A percentile compares a stretch with the other conserved stretches of the same genome.
Conservation (phyloP, 176 grass and related monocot species). For the Triticum aestivum region DNA sequence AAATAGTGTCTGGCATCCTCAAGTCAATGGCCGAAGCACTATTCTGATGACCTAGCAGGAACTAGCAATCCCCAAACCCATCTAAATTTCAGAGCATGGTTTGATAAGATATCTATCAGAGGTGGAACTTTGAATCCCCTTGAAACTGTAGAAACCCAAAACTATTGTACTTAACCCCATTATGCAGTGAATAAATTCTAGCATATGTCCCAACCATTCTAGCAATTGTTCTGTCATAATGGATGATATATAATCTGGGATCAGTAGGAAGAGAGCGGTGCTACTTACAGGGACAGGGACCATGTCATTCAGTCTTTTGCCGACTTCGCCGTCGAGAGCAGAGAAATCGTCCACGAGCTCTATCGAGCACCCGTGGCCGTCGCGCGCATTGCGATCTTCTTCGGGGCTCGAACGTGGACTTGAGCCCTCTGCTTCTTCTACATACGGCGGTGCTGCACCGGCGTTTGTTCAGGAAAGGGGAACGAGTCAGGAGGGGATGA, state of each 20-base stretch:
- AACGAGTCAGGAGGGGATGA: too few relatives aligned
- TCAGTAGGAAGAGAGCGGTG: not conserved
- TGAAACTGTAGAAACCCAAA: not conserved
- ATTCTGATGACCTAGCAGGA: not conserved
- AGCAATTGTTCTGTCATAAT: too few relatives aligned
- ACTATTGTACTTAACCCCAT: too few relatives aligned
- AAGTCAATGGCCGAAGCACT: not conserved
- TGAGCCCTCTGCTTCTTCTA: conserved; percentile 23
- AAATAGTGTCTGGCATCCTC: not conserved
- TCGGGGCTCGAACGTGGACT: conserved; percentile 39
- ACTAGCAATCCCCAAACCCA: not conserved
- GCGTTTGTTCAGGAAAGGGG: not conserved
- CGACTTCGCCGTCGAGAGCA: conserved; percentile 66
- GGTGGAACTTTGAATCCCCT: too few relatives aligned
- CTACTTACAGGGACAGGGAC: conserved; percentile 71
- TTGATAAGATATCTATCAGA: too few relatives aligned
- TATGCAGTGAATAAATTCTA: not conserved
- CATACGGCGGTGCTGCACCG: not conserved
- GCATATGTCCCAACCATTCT: too few relatives aligned
- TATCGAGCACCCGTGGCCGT: not conserved
- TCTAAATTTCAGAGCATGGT: not conserved
- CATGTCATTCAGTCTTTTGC: conserved; percentile 77
- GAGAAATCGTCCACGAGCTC: conserved; percentile 55
- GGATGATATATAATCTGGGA: not conserved
- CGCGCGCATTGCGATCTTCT: not conserved